Percentiles rank a stretch among this genome's conserved stretches.
Conservation (phyloP, 129 eudicot genomes). For the Flaveria robusta region DNA sequence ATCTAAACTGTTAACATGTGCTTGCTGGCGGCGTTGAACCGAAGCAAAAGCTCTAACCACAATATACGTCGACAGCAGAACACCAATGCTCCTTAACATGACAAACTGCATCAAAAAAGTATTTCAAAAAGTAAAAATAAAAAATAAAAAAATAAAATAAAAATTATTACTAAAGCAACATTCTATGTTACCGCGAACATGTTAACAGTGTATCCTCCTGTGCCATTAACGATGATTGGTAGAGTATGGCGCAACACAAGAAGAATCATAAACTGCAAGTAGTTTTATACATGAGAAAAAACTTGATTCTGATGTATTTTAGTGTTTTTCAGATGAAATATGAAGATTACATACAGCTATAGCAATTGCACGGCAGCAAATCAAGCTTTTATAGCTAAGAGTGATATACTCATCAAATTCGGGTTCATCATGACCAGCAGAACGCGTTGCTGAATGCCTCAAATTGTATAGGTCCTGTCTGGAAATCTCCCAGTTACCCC, state of each 20-base stretch:
- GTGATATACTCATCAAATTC: constrained; percentile 55
- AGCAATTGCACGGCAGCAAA: constrained; percentile 71
- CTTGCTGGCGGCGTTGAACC: constrained; percentile 51
- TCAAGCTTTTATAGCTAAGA: constrained; percentile 56
- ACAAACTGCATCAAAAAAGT: constrained; percentile 48
- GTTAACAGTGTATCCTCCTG: constrained; percentile 57
- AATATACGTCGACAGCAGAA: constrained; percentile 55
- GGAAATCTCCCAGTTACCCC: constrained; percentile 81
- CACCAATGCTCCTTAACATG: constrained; percentile 56
- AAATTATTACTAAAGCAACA: not conserved
- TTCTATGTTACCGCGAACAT: constrained; percentile 52
- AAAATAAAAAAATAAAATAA: not conserved
- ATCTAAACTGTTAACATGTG: constrained; percentile 43
- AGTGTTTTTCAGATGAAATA: constrained; percentile 12
- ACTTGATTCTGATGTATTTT: not conserved
- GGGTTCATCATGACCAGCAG: constrained; percentile 40
- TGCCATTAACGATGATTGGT: constrained; percentile 58
- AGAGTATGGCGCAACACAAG: constrained; percentile 76
- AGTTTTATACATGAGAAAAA: not conserved
- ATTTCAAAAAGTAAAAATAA: not conserved
- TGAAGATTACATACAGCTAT: constrained; percentile 53
- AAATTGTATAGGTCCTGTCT: constrained; percentile 53
- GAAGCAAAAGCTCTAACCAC: constrained; percentile 63
- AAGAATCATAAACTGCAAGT: constrained; percentile 60
- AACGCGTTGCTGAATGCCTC: constrained; percentile 40